phyloP scores from a whole-genome alignment of 495 filamentous ascomycete genomes.

The Xylaria curta region DNA sequence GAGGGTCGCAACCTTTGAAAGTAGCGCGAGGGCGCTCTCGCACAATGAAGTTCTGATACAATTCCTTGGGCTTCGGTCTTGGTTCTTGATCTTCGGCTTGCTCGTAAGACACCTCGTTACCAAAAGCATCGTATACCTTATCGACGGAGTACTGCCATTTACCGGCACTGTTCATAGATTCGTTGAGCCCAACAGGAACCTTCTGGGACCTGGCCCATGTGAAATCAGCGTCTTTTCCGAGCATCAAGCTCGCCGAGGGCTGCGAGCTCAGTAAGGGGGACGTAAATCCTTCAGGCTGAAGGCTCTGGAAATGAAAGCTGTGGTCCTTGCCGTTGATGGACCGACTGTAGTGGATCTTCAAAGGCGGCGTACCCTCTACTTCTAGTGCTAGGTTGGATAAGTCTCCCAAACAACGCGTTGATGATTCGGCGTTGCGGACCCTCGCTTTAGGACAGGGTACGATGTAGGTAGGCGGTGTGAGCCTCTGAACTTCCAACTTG shows the following conservation, averaged over 20 bases:
- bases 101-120: conserved; percentile 86
- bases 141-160: conserved; percentile 89
- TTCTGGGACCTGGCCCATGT: conserved; percentile 80
- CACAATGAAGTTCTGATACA: conserved; percentile 80
- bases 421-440: conserved; percentile 65
- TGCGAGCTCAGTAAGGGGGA: conserved; percentile 71
- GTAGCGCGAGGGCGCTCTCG: conserved; percentile 80
- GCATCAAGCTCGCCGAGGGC: conserved; percentile 60
- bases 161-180: conserved; percentile 78
- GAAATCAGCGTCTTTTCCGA: conserved; percentile 66
- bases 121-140: conserved; percentile 87
- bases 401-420: conserved; percentile 79
- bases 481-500: conserved; percentile 85
- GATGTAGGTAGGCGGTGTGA: conserved; percentile 76
- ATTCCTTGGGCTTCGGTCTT: conserved; percentile 61
- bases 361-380: conserved; percentile 87
- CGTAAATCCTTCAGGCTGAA: conserved; percentile 84
- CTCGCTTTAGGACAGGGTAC: conserved; percentile 80
- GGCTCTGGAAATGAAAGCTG: conserved; percentile 83
- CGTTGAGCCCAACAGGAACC: conserved; percentile 82
- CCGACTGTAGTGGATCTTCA: conserved; percentile 89
- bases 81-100: conserved; percentile 67
- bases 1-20: conserved; percentile 76
- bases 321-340: conserved; percentile 77
- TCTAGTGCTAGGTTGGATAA: conserved; percentile 82